phyloP scores from a whole-genome alignment of 2,329 filamentous ascomycete species.

The Chaetothyriales sp. region DNA sequence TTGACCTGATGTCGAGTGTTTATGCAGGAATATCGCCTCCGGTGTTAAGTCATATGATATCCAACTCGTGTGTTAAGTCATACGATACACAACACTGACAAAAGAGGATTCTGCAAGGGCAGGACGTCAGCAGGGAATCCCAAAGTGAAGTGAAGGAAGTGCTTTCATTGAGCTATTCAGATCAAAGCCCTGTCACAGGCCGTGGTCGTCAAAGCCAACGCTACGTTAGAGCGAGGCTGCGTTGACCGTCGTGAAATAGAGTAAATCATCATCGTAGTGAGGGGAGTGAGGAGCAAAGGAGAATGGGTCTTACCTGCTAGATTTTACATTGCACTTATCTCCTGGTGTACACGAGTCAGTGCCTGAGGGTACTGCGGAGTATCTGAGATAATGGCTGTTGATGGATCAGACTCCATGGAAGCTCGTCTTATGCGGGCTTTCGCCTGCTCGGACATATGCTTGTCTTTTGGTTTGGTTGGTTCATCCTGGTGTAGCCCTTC shows the following conservation, averaged over 20 bases:
- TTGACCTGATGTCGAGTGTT: background rate
- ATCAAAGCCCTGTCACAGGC: constrained; percentile 57
- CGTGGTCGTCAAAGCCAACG: constrained; percentile 55
- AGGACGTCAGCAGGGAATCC: constrained; percentile 1
- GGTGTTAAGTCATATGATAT: background rate
- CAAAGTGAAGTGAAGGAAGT: background rate
- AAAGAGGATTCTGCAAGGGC: background rate
- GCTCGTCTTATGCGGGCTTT: constrained; percentile 35
- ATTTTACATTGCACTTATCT: background rate
- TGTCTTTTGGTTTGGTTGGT: constrained; percentile 66
- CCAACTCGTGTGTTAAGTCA: background rate
- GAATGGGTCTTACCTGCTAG: constrained; percentile 5
- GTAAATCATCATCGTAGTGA: constrained; percentile 50
- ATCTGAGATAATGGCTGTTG: background rate
- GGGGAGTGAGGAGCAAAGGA: constrained; percentile 1
- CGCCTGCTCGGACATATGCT: constrained; percentile 85
- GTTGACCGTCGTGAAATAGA: constrained; percentile 71
- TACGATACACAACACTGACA: background rate
- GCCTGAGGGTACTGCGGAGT: background rate
- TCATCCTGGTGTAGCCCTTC: constrained; percentile 52
- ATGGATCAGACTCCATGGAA: constrained; percentile 24
- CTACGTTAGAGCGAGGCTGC: constrained; percentile 44
- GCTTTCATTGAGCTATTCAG: constrained; percentile 20
- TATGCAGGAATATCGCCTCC: background rate
- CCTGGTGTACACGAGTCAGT: background rate